phyloP scores from a whole-genome alignment of 1,284 basidiomycete species.

The Trichosporon sp. region DNA sequence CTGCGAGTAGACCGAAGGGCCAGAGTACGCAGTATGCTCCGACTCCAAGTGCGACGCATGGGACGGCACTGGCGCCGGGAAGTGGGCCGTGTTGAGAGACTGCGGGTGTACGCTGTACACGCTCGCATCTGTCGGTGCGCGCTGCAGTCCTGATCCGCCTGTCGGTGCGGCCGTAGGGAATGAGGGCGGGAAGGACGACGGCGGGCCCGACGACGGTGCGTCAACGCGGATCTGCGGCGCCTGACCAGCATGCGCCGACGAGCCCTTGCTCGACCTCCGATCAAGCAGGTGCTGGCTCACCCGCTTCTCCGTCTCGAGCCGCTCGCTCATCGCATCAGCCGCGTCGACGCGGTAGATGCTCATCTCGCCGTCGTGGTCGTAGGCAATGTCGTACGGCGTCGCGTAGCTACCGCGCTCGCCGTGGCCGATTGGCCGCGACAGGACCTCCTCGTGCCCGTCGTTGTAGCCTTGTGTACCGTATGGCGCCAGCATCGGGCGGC shows the following conservation, averaged over 20 bases:
- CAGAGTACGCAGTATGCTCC: neutral
- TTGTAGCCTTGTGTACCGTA: neutral
- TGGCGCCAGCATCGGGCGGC: neutral
- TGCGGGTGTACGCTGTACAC: slow-evolving; percentile 5
- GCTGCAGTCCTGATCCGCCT: neutral
- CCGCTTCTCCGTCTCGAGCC: slow-evolving; percentile 11
- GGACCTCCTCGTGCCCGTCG: neutral
- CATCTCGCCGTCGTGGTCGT: slow-evolving; percentile 24
- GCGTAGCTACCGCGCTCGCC: slow-evolving; percentile 20
- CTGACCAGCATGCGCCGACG: neutral
- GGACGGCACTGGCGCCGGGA: slow-evolving; percentile 7
- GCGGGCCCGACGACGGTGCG: neutral
- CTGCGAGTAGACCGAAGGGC: neutral
- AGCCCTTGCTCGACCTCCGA: neutral
- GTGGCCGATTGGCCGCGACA: neutral
- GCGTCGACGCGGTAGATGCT: slow-evolving; percentile 28
- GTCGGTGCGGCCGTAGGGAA: slow-evolving; percentile 10
- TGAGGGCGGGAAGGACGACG: neutral
- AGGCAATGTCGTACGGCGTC: slow-evolving; percentile 33
- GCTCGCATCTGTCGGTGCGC: slow-evolving; percentile 8
- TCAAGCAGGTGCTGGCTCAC: slow-evolving; percentile 2
- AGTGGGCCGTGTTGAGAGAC: neutral
- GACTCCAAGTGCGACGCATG: neutral
- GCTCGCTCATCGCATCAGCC: slow-evolving; percentile 7
- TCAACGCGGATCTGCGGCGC: neutral